Evolutionary conservation across 495 filamentous ascomycete species (phyloP).

Genomic region (Xylaria curta): DNA sequence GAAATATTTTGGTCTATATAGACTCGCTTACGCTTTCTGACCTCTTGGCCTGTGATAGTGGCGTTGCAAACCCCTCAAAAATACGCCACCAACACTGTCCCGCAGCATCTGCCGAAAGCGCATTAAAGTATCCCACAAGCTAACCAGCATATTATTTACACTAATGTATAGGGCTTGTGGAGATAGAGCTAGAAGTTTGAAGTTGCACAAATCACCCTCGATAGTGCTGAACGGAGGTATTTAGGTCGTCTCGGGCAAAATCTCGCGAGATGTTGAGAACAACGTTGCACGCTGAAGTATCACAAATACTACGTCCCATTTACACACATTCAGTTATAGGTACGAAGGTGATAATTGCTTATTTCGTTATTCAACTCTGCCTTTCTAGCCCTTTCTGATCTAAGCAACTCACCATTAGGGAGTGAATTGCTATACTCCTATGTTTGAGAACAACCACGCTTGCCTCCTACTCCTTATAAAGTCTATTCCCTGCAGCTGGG

Average conservation of each 20-base stretch:
- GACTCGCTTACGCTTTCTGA: background rate
- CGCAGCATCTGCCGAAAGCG: background rate
- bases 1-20: background rate
- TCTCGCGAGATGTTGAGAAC: background rate
- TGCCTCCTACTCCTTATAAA: background rate
- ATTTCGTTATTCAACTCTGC: background rate
- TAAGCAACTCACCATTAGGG: background rate
- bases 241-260: background rate
- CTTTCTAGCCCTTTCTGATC: background rate
- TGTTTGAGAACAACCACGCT: background rate
- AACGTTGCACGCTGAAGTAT: background rate
- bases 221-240: background rate
- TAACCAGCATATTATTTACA: background rate
- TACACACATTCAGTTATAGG: background rate
- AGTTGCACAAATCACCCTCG: background rate
- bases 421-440: too few relatives aligned
- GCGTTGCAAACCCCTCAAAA: background rate
- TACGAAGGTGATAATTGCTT: background rate
- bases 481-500: background rate
- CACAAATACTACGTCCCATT: background rate
- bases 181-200: background rate
- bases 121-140: background rate
- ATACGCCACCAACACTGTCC: background rate
- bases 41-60: background rate
- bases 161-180: background rate